These are phyloP conservation scores for Fusarium albidum DNA, from an alignment of 2,329 filamentous ascomycete genomes.

Conservation along the genomic window DNA sequence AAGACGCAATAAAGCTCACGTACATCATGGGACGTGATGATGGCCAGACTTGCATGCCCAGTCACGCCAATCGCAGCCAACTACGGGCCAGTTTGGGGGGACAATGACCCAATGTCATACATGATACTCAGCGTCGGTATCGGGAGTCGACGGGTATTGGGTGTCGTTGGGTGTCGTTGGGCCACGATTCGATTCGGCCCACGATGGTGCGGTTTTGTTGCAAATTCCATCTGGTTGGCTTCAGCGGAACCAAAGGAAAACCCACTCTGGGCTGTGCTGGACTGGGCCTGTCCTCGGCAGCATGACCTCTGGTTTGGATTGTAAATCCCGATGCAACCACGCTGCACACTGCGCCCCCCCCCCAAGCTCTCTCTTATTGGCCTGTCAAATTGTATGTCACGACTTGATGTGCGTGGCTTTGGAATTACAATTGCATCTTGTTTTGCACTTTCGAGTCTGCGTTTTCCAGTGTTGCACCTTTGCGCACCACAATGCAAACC, in stretches of 20 bases:
- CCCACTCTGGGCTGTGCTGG: slow-evolving; percentile 24
- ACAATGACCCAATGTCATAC: slow-evolving; percentile 2
- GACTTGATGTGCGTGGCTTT: not conserved
- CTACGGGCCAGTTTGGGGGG: slow-evolving; percentile 12
- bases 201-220: slow-evolving; percentile 19
- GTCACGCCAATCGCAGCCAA: slow-evolving; percentile 29
- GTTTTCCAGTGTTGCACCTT: no score
- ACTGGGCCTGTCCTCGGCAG: no score
- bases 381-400: not conserved
- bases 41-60: slow-evolving; percentile 20
- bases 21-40: slow-evolving; percentile 24
- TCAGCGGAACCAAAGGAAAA: slow-evolving; percentile 5
- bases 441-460: no score
- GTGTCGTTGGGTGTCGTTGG: slow-evolving; percentile 32
- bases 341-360: not conserved
- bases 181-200: slow-evolving; percentile 16
- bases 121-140: slow-evolving; percentile 24
- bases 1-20: slow-evolving; percentile 32
- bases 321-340: no score
- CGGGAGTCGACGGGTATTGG: slow-evolving; percentile 29
- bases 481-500: no score
- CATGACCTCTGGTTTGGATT: no score
- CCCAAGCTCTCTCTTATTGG: not conserved
- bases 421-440: slow-evolving; percentile 2
- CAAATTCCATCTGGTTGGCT: slow-evolving; percentile 32